A percentile compares a stretch with the other conserved stretches of the same genome.
These are phyloP conservation scores for Backusella australiensis DNA, from an alignment of 192 early-diverging fungal genomes.

Conservation along the genomic window DNA sequence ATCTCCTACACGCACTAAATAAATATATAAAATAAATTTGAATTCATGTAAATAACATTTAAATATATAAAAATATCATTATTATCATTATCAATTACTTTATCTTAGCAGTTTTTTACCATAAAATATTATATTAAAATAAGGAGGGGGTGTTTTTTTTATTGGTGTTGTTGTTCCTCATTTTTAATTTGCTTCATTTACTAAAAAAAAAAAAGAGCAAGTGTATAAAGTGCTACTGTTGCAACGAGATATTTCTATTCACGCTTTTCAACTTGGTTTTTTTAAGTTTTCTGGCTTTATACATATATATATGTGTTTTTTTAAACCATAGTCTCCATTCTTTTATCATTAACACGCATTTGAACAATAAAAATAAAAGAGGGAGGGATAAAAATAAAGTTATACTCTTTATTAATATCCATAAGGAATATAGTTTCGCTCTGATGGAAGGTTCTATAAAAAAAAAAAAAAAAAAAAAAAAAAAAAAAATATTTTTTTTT, in stretches of 20 bases:
- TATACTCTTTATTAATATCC: background rate
- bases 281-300: background rate
- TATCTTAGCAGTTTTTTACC: background rate
- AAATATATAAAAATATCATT: background rate
- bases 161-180: background rate
- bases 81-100: background rate
- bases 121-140: background rate
- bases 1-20: background rate
- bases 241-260: too few species aligned
- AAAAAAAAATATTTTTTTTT: too few species aligned
- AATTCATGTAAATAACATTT: background rate
- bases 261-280: too few species aligned
- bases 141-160: background rate
- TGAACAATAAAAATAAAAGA: too few species aligned
- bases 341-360: too few species aligned
- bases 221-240: background rate
- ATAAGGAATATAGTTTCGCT: background rate
- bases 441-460: background rate
- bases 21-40: background rate
- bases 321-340: too few species aligned
- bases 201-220: background rate
- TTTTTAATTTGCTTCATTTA: background rate
- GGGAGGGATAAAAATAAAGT: background rate
- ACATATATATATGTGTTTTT: too few species aligned
- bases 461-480: too few species aligned